Percentiles rank a stretch among this genome's conserved stretches.
These are phyloP conservation scores for Colletotrichum sojae DNA, from an alignment of 2,329 filamentous ascomycete species.

Conservation along the genomic window DNA sequence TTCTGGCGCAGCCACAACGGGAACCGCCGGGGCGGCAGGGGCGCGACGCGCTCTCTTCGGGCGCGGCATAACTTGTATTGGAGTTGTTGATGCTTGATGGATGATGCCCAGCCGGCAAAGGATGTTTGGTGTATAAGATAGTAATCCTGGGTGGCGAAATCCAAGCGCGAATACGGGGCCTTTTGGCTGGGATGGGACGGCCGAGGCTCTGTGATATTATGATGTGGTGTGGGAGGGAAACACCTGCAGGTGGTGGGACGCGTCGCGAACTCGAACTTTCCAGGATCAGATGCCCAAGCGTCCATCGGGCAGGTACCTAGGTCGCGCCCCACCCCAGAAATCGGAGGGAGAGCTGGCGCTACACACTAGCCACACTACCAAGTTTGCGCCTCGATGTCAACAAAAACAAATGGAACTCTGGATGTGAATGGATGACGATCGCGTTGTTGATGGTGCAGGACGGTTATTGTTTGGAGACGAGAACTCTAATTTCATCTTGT, in stretches of 20 bases:
- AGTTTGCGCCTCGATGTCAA: neutral
- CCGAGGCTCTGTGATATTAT: slow-evolving; percentile 35
- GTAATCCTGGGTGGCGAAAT: neutral
- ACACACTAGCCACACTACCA: slow-evolving; percentile 31
- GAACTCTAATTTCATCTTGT: neutral
- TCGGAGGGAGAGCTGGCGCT: slow-evolving; percentile 35
- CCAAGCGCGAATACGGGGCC: neutral
- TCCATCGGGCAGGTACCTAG: neutral
- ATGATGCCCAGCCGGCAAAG: neutral
- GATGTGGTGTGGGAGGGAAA: slow-evolving; percentile 38
- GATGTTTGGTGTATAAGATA: neutral
- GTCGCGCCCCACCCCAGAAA: slow-evolving; percentile 17
- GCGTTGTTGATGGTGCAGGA: neutral
- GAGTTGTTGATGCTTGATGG: neutral
- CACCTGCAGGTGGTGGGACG: slow-evolving; percentile 22
- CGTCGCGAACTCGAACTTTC: slow-evolving; percentile 37
- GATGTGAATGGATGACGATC: neutral
- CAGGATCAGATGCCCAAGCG: slow-evolving; percentile 8
- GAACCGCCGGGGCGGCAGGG: slow-evolving; percentile 41
- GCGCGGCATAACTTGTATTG: slow-evolving; percentile 46
- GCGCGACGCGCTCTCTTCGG: slow-evolving; percentile 50
- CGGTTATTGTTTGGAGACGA: slow-evolving; percentile 6
- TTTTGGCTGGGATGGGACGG: slow-evolving; percentile 14
- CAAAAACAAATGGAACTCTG: neutral
- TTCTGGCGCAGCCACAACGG: slow-evolving; percentile 31